Base-by-base conservation (phyloP, 768 basidiomycete genomes). In the Russula sp. region DNA sequence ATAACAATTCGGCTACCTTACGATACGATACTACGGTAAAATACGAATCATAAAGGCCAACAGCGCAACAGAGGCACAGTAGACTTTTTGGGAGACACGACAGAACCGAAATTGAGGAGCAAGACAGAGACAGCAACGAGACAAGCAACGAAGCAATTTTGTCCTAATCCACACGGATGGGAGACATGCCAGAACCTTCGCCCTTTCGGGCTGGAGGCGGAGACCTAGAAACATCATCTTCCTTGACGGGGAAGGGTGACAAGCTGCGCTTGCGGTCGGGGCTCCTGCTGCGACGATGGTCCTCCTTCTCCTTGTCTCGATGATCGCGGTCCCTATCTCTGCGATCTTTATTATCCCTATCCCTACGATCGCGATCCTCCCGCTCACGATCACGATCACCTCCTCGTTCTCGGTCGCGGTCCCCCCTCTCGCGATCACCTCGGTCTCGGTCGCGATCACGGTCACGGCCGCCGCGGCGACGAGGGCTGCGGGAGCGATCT, bases 151-250 rank as follows among this genome's bases (percentile, higher is more conserved):
- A 49, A 32, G 49, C n/a, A 16, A 30, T 79, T 75, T 79, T 79
- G 52, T 66, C 70, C 13, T 80, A 77, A 61, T 78, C 77, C 62
- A 71, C 69, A 6, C 78, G 79, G 54, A 85, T 80, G 22, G 81
- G 85, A 56, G 85, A 83, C 73, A 80, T 79, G 26, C 81, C 83
- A 67, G 79, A 77, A 63, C 83, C 83, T 9, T 81, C 79, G 57
- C 67, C 70, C 55, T 69, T 67, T 30, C 62, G 62, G 28, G 69
- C 73, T 65, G 79, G 78, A 57, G 83, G 80, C n/a, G 81, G 85
- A 52, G 85, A 83, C 73, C 80, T 79, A 28, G 82, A 81, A 63
- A 78, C 76, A 56, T 84, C 83, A 7, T 81, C 79, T 54, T 68
- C 70, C 52, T 69, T 67, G 36, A 57, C 32, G 5, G 71, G 73